Evolutionary conservation across 306 rosid genomes (phyloP).

Genomic region (Comarum palustre): DNA sequence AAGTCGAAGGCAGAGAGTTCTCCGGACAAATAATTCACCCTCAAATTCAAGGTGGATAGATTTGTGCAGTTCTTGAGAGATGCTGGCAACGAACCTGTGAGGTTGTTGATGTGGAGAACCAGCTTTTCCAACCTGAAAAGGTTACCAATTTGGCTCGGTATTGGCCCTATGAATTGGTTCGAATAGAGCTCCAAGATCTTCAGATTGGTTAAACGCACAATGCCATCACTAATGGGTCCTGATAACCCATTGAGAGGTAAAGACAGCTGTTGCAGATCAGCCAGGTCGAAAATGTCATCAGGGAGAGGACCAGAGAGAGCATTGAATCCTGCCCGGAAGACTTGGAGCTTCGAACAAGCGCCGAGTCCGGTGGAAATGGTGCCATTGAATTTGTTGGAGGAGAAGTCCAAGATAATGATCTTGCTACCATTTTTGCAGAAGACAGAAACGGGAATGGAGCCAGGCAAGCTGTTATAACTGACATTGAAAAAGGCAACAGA

Average conservation of each 20-base stretch:
- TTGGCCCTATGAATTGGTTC: conserved; percentile 48
- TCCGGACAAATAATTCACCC: conserved; percentile 70
- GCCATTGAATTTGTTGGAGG: conserved; percentile 53
- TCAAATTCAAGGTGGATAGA: conserved; percentile 60
- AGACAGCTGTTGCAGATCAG: conserved; percentile 51
- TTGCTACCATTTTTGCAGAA: conserved; percentile 39
- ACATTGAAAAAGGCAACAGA: conserved; percentile 58
- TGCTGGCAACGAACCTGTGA: conserved; percentile 60
- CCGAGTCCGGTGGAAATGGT: conserved; percentile 53
- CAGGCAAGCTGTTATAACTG: conserved; percentile 71
- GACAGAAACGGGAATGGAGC: conserved; percentile 49
- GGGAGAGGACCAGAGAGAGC: conserved; percentile 59
- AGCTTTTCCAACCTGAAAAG: conserved; percentile 56
- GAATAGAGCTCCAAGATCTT: conserved; percentile 67
- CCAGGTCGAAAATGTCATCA: conserved; percentile 44
- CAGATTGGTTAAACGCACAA: conserved; percentile 51
- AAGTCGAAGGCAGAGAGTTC: conserved; percentile 60
- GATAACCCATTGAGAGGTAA: conserved; percentile 51
- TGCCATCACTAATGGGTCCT: conserved; percentile 50
- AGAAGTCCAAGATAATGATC: conserved; percentile 56
- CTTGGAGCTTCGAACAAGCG: conserved; percentile 56
- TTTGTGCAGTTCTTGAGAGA: conserved; percentile 66
- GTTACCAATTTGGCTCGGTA: conserved; percentile 61
- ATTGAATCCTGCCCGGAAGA: conserved; percentile 79
- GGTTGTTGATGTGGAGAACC: conserved; percentile 62